A percentile compares a stretch with the other conserved stretches of the same genome.
Evolutionary conservation across 2,329 filamentous ascomycete species (phyloP).

Genomic region (Beauveria sp.): DNA sequence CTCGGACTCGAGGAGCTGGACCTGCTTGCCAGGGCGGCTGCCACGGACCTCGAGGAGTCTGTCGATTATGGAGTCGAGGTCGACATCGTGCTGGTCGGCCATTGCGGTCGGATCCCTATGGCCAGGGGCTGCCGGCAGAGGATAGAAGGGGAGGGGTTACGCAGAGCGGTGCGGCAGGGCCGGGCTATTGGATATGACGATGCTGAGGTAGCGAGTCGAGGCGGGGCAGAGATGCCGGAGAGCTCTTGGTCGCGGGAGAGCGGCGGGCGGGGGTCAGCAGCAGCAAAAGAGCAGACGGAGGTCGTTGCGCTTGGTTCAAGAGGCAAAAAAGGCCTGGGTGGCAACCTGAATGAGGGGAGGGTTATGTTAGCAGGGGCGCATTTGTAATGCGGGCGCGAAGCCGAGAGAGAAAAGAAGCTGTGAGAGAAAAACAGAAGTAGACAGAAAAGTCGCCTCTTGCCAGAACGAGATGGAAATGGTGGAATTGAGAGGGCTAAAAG

Average conservation of each 20-base stretch:
- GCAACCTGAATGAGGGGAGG: not conserved
- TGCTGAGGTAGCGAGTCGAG: not conserved
- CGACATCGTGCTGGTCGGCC: slow-evolving; percentile 76
- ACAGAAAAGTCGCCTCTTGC: not conserved
- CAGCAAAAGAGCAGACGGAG: not conserved
- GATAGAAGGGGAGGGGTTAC: not conserved
- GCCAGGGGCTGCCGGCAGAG: not conserved
- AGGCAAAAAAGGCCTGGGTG: not conserved
- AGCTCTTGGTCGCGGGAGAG: not conserved
- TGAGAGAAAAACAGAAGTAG: not conserved
- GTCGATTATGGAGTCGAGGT: slow-evolving; percentile 99
- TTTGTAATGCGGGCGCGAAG: not conserved
- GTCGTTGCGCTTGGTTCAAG: not conserved
- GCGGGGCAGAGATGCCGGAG: not conserved
- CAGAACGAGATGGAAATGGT: not conserved
- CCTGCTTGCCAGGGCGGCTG: slow-evolving; percentile 96
- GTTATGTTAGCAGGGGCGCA: slow-evolving; percentile 2
- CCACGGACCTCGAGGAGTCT: slow-evolving; percentile 94
- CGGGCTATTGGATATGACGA: not conserved
- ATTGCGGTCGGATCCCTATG: slow-evolving; percentile 24
- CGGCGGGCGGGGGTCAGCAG: not conserved
- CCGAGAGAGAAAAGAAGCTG: not conserved
- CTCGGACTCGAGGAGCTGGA: slow-evolving; percentile 91
- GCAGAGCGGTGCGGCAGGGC: not conserved
- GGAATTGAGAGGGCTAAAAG: not conserved